phyloP scores from a whole-genome alignment of 257 asterid species.

The Nicotiana sylvestris region DNA sequence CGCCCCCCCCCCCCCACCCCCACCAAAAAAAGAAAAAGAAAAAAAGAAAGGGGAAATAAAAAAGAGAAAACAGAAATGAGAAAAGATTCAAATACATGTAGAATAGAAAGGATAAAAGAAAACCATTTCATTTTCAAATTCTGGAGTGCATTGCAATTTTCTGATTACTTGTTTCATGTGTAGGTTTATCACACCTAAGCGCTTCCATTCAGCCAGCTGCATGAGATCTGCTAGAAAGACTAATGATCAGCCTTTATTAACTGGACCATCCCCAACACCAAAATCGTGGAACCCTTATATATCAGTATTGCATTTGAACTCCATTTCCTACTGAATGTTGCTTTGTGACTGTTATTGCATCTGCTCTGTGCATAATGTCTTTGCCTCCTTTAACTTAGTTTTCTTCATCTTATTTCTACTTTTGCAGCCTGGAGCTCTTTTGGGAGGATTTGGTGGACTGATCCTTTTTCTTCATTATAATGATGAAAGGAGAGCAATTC shows the following conservation, averaged over 20 bases:
- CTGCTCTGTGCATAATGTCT: background rate
- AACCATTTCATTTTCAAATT: background rate
- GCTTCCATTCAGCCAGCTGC: constrained; percentile 38
- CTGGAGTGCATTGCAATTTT: background rate
- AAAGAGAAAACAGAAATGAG: background rate
- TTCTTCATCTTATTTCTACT: constrained; percentile 38
- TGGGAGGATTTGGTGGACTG: constrained; percentile 78
- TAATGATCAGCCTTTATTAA: constrained; percentile 29
- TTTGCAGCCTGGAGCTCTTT: constrained; percentile 74
- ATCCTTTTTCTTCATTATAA: constrained; percentile 56
- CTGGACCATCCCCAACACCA: constrained; percentile 30
- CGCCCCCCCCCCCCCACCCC: no score
- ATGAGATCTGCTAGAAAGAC: constrained; percentile 26
- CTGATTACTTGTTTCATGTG: constrained; percentile 18
- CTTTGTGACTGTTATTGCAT: constrained; percentile 11
- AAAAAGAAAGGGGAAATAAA: no score
- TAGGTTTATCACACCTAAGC: constrained; percentile 41
- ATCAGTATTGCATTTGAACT: constrained; percentile 47
- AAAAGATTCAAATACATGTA: background rate
- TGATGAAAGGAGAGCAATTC: constrained; percentile 85
- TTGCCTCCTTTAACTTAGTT: constrained; percentile 17
- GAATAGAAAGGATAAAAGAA: background rate
- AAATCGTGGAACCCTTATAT: constrained; percentile 45
- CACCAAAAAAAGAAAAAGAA: no score
- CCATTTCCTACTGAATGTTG: constrained; percentile 20